Evolutionary conservation across 176 grass and related monocot species (phyloP), one percentile per base, ranked within the genome.

Genomic region (Carex littledalei): DNA sequence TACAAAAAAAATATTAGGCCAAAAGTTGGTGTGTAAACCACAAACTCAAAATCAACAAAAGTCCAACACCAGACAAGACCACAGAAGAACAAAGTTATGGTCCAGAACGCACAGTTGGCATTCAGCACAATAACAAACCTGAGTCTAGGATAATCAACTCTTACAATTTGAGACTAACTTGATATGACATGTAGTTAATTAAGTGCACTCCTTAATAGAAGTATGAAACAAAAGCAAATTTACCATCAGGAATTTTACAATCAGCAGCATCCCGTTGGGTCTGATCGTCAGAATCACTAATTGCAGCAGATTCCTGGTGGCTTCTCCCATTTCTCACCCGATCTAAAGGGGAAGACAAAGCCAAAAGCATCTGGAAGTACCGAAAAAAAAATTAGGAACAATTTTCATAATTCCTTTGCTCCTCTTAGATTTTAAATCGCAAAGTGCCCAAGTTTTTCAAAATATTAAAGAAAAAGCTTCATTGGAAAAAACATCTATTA

Each of bases 231-330:
- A 54, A 77, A 87, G 79, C 4, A 87, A 50, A 83, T 79, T 74
- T 94, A 95, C 94, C 94, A 68, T 95, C 91, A 78, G 94, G 89
- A 82, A 95, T 91, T 84, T 83, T 75, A 83, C 65, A 86, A 69
- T 91, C 87, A 29, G 66, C 37, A 86, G 72, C 76, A 86, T 89
- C 84, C 81, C 65, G 32, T 20, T 79, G 83, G 80, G 64, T 54
- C 81, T 95, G 87, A 76, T 89, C 82, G 75, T 66, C 54, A 35
- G 5, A 66, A 15, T 64, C 61, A 71, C 53, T 72, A 74, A 64
- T 88, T 60, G 50, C 77, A 81, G 74, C 67, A 70, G 81, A 34
- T 79, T 89, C 86, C 57, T 85, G 87, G 78, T 79, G 73, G 84
- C 83, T 81, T 59, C 71, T 87, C 81, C 87, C 86, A 84, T 69